These are phyloP conservation scores for Zoysia japonica DNA, from an alignment of 176 grass and related monocot genomes.

Conservation along the genomic window DNA sequence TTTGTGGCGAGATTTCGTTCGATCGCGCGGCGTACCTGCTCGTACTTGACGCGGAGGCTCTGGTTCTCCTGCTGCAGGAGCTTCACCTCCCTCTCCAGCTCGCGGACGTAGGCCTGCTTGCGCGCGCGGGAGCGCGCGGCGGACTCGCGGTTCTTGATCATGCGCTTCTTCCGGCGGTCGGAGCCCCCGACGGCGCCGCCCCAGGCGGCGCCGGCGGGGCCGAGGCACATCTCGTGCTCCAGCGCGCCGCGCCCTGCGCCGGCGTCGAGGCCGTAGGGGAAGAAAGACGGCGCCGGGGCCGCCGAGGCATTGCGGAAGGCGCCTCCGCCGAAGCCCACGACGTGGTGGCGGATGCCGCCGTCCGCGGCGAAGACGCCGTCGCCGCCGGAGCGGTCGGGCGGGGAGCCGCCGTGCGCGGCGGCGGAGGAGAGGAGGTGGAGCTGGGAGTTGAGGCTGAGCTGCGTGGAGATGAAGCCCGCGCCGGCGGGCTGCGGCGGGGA, in stretches of 20 bases:
- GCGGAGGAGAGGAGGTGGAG: constrained; percentile 30
- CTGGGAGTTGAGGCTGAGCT: constrained; percentile 53
- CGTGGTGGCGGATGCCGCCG: neutral
- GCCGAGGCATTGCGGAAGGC: constrained; percentile 42
- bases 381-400: neutral
- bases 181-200: neutral
- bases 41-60: constrained; percentile 45
- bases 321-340: constrained; percentile 4
- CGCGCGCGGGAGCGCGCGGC: constrained; percentile 67
- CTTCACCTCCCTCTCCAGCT: constrained; percentile 53
- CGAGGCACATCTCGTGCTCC: constrained; percentile 30
- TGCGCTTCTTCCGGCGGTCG: constrained; percentile 58
- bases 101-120: constrained; percentile 54
- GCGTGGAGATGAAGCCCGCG: constrained; percentile 32
- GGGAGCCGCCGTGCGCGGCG: neutral
- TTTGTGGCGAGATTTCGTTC: neutral
- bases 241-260: constrained; percentile 4
- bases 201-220: neutral
- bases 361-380: constrained; percentile 10
- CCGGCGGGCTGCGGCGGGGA: constrained; percentile 18
- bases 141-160: constrained; percentile 88
- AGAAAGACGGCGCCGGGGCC: constrained; percentile 25
- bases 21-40: constrained; percentile 40
- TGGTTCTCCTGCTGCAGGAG: constrained; percentile 49
- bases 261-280: neutral